phyloP scores from a whole-genome alignment of 306 rosid genomes.

The Fragaria vesca region DNA sequence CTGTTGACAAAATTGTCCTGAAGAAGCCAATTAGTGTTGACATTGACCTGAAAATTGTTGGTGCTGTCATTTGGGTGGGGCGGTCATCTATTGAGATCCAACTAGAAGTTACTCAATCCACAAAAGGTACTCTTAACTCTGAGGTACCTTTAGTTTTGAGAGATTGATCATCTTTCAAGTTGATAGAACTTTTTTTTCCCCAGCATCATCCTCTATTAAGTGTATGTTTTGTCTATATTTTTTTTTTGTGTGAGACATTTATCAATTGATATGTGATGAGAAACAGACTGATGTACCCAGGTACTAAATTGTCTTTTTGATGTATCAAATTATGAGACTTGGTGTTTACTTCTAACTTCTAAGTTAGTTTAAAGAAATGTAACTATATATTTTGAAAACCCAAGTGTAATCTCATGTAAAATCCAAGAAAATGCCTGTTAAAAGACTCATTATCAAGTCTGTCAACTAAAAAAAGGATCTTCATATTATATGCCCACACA shows the following conservation, averaged over 20 bases:
- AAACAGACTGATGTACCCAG: no score
- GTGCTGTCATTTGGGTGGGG: constrained; percentile 94
- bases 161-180: constrained; percentile 11
- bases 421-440: no score
- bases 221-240: not conserved
- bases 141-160: constrained; percentile 10
- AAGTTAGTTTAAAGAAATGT: no score
- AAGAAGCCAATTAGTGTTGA: constrained; percentile 85
- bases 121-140: constrained; percentile 46
- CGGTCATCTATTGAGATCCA: constrained; percentile 90
- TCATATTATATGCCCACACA: not conserved
- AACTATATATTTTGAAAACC: no score
- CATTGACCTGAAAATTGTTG: constrained; percentile 74
- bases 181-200: not conserved
- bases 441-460: no score
- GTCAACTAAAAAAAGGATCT: no score
- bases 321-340: no score
- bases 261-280: no score
- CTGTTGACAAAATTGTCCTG: constrained; percentile 87
- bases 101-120: constrained; percentile 63
- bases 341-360: no score
- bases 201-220: not conserved
- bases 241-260: not conserved
- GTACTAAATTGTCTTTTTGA: no score
- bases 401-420: no score